Conservation (phyloP, 1,284 basidiomycete genomes). For the Ustilago hordei region DNA sequence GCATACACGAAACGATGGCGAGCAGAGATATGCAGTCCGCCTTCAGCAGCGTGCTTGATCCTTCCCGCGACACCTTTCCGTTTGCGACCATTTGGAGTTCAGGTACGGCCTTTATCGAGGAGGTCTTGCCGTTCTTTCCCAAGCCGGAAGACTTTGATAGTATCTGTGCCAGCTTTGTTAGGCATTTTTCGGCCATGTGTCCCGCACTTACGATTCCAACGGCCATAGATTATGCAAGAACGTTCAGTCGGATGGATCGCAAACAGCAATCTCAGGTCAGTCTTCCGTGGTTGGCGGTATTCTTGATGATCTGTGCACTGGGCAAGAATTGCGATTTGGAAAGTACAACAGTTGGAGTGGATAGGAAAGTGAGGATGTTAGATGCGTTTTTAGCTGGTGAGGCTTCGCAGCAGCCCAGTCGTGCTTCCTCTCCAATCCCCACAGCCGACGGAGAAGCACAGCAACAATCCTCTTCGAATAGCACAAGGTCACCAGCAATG, state of each 20-base stretch:
- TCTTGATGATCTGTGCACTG: slow-evolving; percentile 48
- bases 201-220: slow-evolving; percentile 35
- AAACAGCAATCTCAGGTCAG: slow-evolving; percentile 34
- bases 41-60: slow-evolving; percentile 44
- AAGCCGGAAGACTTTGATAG: slow-evolving; percentile 37
- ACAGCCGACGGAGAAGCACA: background rate
- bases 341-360: slow-evolving; percentile 30
- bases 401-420: slow-evolving; percentile 27
- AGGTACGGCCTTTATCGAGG: slow-evolving; percentile 46
- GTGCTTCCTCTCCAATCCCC: slow-evolving; percentile 20
- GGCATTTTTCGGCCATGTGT: slow-evolving; percentile 40
- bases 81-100: slow-evolving; percentile 52
- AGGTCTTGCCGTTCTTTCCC: slow-evolving; percentile 48
- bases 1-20: slow-evolving; percentile 31
- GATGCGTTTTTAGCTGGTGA: slow-evolving; percentile 36
- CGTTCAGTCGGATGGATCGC: slow-evolving; percentile 31
- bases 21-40: slow-evolving; percentile 40
- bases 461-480: background rate
- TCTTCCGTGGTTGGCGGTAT: slow-evolving; percentile 41
- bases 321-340: slow-evolving; percentile 51
- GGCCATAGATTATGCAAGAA: slow-evolving; percentile 36
- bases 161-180: slow-evolving; percentile 37
- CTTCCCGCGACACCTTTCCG: slow-evolving; percentile 44
- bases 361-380: slow-evolving; percentile 39
- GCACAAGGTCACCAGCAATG: slow-evolving; percentile 29